Conservation (phyloP, 768 basidiomycete species). For the Tulasnella sp. region DNA sequence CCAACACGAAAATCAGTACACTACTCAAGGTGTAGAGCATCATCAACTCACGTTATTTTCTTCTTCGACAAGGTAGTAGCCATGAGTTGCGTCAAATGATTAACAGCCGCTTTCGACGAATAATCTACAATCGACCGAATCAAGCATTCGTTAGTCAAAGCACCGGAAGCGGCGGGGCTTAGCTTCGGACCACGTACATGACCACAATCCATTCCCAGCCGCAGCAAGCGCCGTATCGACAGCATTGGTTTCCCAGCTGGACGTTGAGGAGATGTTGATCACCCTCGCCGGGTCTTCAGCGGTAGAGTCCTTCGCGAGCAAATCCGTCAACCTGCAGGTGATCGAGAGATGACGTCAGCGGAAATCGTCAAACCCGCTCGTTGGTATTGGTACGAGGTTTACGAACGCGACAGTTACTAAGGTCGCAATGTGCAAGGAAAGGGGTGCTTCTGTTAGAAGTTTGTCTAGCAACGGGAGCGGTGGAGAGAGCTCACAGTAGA, state of each 20-base stretch:
- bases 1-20: not conserved
- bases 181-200: constrained; percentile 40
- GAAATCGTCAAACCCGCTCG: not conserved
- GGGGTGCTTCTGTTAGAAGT: constrained; percentile 5
- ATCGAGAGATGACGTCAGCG: not conserved
- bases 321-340: constrained; percentile 39
- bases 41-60: constrained; percentile 51
- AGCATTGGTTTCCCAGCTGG: constrained; percentile 42
- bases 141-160: not conserved
- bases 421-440: not conserved
- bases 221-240: constrained; percentile 39
- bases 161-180: too few species aligned
- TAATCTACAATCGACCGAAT: constrained; percentile 38
- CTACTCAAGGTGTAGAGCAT: not conserved
- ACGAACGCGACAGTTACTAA: not conserved
- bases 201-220: constrained; percentile 58
- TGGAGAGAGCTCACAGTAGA: constrained; percentile 47
- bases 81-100: constrained; percentile 65
- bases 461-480: not conserved
- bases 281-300: constrained; percentile 58
- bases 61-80: constrained; percentile 50
- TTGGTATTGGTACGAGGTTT: not conserved
- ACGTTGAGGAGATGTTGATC: constrained; percentile 70
- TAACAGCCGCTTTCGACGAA: constrained; percentile 77
- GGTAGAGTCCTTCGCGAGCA: constrained; percentile 53